Evolutionary conservation across 345 rosid species (phyloP), one percentile per base, ranked within the genome.

Genomic region (Eucalyptus curtisii): DNA sequence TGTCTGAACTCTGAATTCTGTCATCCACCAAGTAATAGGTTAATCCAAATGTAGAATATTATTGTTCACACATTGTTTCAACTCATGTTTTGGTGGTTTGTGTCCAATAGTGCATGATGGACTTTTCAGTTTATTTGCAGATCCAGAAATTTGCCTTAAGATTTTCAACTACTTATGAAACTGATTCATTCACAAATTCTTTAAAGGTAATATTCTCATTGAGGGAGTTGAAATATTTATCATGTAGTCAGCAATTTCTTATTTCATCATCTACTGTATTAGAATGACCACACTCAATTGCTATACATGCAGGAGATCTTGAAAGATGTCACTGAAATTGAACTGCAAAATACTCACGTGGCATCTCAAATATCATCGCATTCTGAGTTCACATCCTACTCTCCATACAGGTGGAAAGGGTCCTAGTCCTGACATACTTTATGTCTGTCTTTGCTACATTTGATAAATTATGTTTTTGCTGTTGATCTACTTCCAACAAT

Each of bases 111-210:
- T 20, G 82, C 82, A 76, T 76, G 45, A 76, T 76, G 82, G 49
- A 27, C 50, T 44, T 12, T 27, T 89, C 89, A 89, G 44, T 59
- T 89, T 79, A 55, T 87, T 91, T 92, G 87, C 98, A 97, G 98
- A 90, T 96, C 88, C 98, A 97, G 91, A 96, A 97, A 91, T 97
- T 96, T 86, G 98, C 96, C 61, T 44, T 96, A 87, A 93, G 95
- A 86, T 97, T 97, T 91, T 87, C 91, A 52, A 92, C 95, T 27
- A 86, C 68, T 92, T 87, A 87, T 91, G 97, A 94, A 88, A 94
- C 95, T 5, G 94, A 91, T 91, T 71, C 89, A 89, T 96, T 97
- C 91, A 91, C 92, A 19, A 90, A 88, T 88, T 87, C 91, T 88
- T 89, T 97, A 91, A 92, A 94, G 95, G 99, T 96, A 40, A 61